phyloP scores from a whole-genome alignment of 2,329 filamentous ascomycete species.

The Colletotrichum tropicicola region DNA sequence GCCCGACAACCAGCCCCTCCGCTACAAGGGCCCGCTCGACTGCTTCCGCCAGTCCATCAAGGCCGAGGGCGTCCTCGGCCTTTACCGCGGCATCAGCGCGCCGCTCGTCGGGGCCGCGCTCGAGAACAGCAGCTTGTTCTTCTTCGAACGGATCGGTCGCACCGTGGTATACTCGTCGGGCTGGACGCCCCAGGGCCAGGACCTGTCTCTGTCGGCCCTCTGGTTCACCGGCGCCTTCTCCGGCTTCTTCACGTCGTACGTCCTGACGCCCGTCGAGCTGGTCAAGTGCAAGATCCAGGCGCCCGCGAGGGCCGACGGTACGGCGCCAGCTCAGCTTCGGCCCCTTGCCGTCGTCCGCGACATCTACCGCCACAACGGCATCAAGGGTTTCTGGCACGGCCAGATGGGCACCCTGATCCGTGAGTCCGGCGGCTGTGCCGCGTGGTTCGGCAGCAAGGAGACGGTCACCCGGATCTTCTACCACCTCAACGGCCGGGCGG shows the following conservation, averaged over 20 bases:
- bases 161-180: slow-evolving; percentile 67
- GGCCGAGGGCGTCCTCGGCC: slow-evolving; percentile 78
- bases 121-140: slow-evolving; percentile 92
- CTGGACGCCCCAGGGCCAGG: slow-evolving; percentile 58
- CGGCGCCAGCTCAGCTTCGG: slow-evolving; percentile 60
- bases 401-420: slow-evolving; percentile 93
- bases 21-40: slow-evolving; percentile 87
- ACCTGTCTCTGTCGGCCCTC: slow-evolving; percentile 78
- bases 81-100: slow-evolving; percentile 94
- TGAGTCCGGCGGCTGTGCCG: slow-evolving; percentile 90
- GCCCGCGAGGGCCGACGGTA: slow-evolving; percentile 56
- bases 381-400: slow-evolving; percentile 93
- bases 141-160: slow-evolving; percentile 84
- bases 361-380: slow-evolving; percentile 83
- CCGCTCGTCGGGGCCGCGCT: slow-evolving; percentile 90
- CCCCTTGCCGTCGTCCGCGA: slow-evolving; percentile 78
- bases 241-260: slow-evolving; percentile 87
- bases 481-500: slow-evolving; percentile 57
- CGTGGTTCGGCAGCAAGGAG: slow-evolving; percentile 95
- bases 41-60: slow-evolving; percentile 90
- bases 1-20: slow-evolving; percentile 81
- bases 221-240: slow-evolving; percentile 85
- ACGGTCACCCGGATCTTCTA: slow-evolving; percentile 78
- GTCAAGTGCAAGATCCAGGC: slow-evolving; percentile 99
- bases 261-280: slow-evolving; percentile 94